Evolutionary conservation across 257 asterid species (phyloP).

Genomic region (Petrea volubilis): DNA sequence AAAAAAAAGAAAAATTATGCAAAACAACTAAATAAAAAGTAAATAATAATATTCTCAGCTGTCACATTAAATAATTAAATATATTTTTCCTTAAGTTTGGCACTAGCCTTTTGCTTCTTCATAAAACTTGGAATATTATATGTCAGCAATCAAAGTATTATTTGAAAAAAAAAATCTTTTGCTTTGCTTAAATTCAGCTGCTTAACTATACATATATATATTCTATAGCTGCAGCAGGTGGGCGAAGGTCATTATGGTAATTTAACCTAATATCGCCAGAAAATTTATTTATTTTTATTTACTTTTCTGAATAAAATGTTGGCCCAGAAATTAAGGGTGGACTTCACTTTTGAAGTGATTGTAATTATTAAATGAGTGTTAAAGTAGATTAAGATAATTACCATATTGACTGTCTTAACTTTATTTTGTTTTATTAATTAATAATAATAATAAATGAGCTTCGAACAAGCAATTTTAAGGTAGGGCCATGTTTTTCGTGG

Average conservation of each 20-base stretch:
- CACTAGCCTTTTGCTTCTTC: slow-evolving; percentile 22
- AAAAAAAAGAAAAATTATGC: no score
- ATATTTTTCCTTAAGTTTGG: background rate
- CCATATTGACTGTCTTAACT: background rate
- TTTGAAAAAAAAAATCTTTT: background rate
- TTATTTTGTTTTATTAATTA: background rate
- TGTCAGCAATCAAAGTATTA: slow-evolving; percentile 18
- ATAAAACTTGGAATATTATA: slow-evolving; percentile 17
- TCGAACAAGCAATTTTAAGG: background rate
- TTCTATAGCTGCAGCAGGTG: background rate
- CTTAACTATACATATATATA: slow-evolving; percentile 1
- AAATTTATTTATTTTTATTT: no score
- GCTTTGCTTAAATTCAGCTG: slow-evolving; percentile 10
- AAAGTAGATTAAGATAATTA: background rate
- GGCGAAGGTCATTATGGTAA: background rate
- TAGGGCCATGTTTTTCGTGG: background rate
- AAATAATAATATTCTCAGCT: background rate
- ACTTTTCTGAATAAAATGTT: no score
- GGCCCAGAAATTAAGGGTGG: background rate
- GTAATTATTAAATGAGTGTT: background rate
- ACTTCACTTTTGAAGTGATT: background rate
- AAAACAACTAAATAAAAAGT: background rate
- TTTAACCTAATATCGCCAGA: background rate
- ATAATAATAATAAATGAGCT: background rate
- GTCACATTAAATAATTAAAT: background rate